Evolutionary conservation across 768 basidiomycete species (phyloP).

Genomic region (Mycena capillaripes): DNA sequence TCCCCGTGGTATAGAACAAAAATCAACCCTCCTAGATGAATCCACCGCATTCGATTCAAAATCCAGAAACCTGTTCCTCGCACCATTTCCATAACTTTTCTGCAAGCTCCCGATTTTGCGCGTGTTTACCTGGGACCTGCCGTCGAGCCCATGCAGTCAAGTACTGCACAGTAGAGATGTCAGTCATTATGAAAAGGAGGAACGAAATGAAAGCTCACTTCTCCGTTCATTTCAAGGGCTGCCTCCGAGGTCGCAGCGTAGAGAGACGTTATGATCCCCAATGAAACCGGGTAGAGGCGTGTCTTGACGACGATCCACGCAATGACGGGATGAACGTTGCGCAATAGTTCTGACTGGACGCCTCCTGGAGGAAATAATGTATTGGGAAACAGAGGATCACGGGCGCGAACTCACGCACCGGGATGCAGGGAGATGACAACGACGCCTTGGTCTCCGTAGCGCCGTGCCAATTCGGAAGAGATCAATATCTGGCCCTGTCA

Average conservation of each 20-base stretch:
- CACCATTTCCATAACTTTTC: conserved; percentile 44
- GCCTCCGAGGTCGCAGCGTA: conserved; percentile 45
- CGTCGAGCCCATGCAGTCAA: conserved; percentile 44
- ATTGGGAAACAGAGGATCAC: background rate
- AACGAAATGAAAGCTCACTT: conserved; percentile 29
- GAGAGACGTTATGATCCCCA: conserved; percentile 42
- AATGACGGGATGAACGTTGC: conserved; percentile 40
- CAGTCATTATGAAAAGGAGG: background rate
- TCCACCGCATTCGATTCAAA: conserved; percentile 1
- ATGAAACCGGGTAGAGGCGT: conserved; percentile 36
- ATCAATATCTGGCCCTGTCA: conserved; percentile 45
- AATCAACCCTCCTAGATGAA: background rate
- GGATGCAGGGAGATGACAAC: conserved; percentile 49
- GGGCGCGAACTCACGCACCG: conserved; percentile 31
- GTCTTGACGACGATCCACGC: conserved; percentile 38
- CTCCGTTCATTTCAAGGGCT: conserved; percentile 41
- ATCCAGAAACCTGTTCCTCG: conserved; percentile 39
- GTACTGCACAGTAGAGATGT: conserved; percentile 33
- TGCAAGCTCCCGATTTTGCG: conserved; percentile 38
- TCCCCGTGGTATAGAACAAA: background rate
- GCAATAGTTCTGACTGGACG: conserved; percentile 45
- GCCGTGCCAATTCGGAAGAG: conserved; percentile 45
- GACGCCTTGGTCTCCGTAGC: conserved; percentile 47
- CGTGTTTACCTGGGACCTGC: conserved; percentile 36
- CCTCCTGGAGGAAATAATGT: conserved; percentile 25